These are phyloP conservation scores for Sugiyamaella pinicola DNA, from an alignment of 1,139 yeast species.

Conservation along the genomic window DNA sequence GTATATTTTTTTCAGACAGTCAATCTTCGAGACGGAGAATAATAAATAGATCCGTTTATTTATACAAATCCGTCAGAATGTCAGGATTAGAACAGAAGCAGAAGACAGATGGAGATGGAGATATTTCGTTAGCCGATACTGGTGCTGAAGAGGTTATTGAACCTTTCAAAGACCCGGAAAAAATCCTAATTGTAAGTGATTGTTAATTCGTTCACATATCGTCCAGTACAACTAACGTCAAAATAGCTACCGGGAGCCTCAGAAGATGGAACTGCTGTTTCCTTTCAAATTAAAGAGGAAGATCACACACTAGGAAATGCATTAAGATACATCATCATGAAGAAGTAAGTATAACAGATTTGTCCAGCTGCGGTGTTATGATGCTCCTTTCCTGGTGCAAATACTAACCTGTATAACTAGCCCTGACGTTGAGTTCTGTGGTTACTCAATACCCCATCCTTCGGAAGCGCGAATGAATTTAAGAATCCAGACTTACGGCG, in stretches of 20 bases:
- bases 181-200: slow-evolving; percentile 37
- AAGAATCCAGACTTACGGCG: slow-evolving; percentile 89
- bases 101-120: slow-evolving; percentile 20
- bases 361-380: background rate
- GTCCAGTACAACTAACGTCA: background rate
- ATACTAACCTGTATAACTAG: slow-evolving; percentile 29
- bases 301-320: slow-evolving; percentile 97
- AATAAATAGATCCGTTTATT: background rate
- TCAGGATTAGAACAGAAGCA: slow-evolving; percentile 21
- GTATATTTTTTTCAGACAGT: slow-evolving; percentile 4
- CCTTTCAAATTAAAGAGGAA: slow-evolving; percentile 88
- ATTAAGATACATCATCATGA: slow-evolving; percentile 90
- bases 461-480: slow-evolving; percentile 87
- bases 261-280: slow-evolving; percentile 92
- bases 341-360: slow-evolving; percentile 51
- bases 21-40: background rate
- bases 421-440: slow-evolving; percentile 97
- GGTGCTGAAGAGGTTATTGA: slow-evolving; percentile 27
- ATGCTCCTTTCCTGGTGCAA: background rate
- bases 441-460: slow-evolving; percentile 98
- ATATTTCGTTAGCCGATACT: slow-evolving; percentile 31
- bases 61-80: slow-evolving; percentile 21
- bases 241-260: slow-evolving; percentile 78
- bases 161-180: slow-evolving; percentile 34
- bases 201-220: too few relatives aligned